Base-by-base conservation (phyloP, 495 filamentous ascomycete genomes). In the Podospora bellae-mahoneyi region DNA sequence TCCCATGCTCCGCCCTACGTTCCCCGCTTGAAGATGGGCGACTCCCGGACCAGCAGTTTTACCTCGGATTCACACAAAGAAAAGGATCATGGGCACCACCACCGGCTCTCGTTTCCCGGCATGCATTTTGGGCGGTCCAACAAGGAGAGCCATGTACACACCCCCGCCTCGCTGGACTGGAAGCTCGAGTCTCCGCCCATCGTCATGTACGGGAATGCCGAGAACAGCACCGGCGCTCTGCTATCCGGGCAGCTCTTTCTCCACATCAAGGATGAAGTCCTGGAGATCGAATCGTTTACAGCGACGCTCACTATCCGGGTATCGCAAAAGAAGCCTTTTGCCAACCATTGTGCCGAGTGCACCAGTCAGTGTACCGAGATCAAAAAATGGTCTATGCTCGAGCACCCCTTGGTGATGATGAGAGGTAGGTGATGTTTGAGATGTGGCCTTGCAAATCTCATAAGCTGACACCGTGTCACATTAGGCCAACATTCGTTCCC, bases 171-270 rank as follows among this genome's bases (percentile, higher is more conserved):
- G 61, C 76, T 97, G 63, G 85, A 89, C 27, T 87, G 94, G 78
- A 82, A 87, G 48, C 90, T 97, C 66, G 95, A 99, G 80, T 96
- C 92, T 2, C 92, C 95, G 0, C 95, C 95, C 1, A 81, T 94
- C 10, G 86, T 97, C 18, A 89, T 96, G 80, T 93, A 94, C 73
- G 93, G 92, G 20, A 80, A 84, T 7, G 83, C 92, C 1, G 83
- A 88, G 60, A 85, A 84, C 70, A 97, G 93, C 27, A 91, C 89
- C 6, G 95, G 95, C 64, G 93, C 95, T 6, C 80, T 99, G 53
- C 86, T 98, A 55, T 96, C 92, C 2, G 94, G 93, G 54, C 92
- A 92, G 66, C 80, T 98, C 68, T 85, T 88, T 66, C 76, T 97
- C n/a, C 77, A 84, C 30, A 83, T 97, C 74, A 81, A 84, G 56